Evolutionary conservation across 441 rosid species (phyloP), one percentile per base, ranked within the genome.

Genomic region (Iberis amara): DNA sequence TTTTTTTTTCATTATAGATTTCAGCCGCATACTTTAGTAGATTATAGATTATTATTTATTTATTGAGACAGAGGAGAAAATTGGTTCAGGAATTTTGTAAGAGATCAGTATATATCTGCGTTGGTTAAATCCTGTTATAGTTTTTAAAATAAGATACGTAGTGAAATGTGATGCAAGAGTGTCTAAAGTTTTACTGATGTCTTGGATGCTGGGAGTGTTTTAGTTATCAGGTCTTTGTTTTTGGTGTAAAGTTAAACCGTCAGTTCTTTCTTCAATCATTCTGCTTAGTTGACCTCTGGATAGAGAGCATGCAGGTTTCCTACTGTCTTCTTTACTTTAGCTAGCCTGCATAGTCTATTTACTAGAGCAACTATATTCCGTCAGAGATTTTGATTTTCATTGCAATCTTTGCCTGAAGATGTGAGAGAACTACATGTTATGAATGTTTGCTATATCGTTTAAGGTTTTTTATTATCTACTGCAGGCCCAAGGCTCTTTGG

Each of bases 401-500:
- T 26, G 45, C 51, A 30, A 37, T 43, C 0, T 28, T 57, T 50
- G 1, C 1, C 21, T 18, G 21, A 32, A 32, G 36, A 2, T 32
- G 10, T 6, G 7, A 32, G 36, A 32, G 36, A 6, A 30, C 33
- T 30, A 27, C 6, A 28, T 28, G 7, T 28, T 28, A 28, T 1
- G 32, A 27, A 46, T 31, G 39, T 12, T 24, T 37, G 26, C 13
- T 23, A 43, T 44, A 11, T 26, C n/a, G 10, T 35, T 66, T 0
- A 59, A 1, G 3, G 14, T 44, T 54, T 54, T 35, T 40, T 63
- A 38, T 30, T 35, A 46, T 62, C 21, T 58, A 47, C 58, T 83
- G 73, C 85, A 86, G 97, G 72, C 73, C 40, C 89, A 77, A 55
- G 85, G 85, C 60, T 72, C 94, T 37, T 70, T 81, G 66, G 94